Percentiles rank a stretch among this genome's conserved stretches.
Conservation (phyloP, 495 filamentous ascomycete genomes). For the Penicillium goetzii region DNA sequence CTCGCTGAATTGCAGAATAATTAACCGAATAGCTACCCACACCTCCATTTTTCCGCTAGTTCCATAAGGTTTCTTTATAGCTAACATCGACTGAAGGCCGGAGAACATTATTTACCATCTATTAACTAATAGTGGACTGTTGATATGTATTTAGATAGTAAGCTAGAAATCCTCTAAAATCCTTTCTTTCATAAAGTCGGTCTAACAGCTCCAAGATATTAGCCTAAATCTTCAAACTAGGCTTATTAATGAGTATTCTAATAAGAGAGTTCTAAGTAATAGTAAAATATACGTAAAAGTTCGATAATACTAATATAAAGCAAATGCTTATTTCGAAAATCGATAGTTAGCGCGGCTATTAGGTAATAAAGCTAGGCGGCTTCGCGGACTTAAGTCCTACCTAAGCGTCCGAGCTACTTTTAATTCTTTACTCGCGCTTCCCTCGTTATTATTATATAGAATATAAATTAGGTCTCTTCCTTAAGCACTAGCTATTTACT, state of each 20-base stretch:
- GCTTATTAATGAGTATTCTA: constrained; percentile 40
- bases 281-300: constrained; percentile 48
- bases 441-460: constrained; percentile 15
- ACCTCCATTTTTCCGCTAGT: constrained; percentile 15
- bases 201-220: constrained; percentile 23
- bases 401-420: constrained; percentile 17
- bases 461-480: constrained; percentile 22
- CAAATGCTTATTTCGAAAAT: constrained; percentile 29
- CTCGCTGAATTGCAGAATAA: constrained; percentile 16
- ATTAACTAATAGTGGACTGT: constrained; percentile 45
- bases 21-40: constrained; percentile 10
- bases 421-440: constrained; percentile 21
- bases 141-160: constrained; percentile 37
- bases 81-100: constrained; percentile 39
- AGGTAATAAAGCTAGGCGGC: constrained; percentile 24
- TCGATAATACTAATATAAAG: constrained; percentile 36
- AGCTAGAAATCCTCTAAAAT: background rate
- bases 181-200: background rate
- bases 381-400: constrained; percentile 15
- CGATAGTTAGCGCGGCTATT: constrained; percentile 30
- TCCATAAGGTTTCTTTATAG: constrained; percentile 40
- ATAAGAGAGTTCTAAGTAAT: constrained; percentile 37
- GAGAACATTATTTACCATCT: constrained; percentile 24
- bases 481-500: constrained; percentile 23
- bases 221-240: constrained; percentile 17